These are phyloP conservation scores for Penicillium waksmanii DNA, from an alignment of 495 filamentous ascomycete genomes.

Conservation along the genomic window DNA sequence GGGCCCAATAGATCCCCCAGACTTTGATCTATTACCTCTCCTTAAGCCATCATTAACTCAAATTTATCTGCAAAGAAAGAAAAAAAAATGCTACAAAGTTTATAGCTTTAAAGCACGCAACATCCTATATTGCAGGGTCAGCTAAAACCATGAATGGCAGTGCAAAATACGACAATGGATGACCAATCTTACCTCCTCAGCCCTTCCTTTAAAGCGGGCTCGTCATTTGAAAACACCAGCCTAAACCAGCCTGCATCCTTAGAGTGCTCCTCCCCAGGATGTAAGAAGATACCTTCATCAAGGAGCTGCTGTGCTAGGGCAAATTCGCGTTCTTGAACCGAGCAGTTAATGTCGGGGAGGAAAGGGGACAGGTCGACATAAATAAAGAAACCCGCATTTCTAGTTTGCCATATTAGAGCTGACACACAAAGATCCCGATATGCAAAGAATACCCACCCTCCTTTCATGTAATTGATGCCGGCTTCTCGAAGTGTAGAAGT, in stretches of 20 bases:
- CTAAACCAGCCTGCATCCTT: constrained; percentile 53
- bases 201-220: constrained; percentile 35
- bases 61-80: too few relatives aligned
- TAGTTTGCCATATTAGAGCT: constrained; percentile 8
- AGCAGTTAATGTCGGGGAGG: constrained; percentile 12
- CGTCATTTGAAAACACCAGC: constrained; percentile 46
- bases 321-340: constrained; percentile 31
- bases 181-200: constrained; percentile 33
- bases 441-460: constrained; percentile 24
- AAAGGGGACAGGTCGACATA: constrained; percentile 52
- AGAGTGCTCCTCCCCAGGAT: constrained; percentile 43
- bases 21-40: too few relatives aligned
- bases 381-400: constrained; percentile 57
- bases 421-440: background rate
- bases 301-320: constrained; percentile 41
- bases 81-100: too few relatives aligned
- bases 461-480: constrained; percentile 38
- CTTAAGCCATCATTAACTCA: too few relatives aligned
- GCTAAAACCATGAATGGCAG: background rate
- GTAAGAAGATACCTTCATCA: constrained; percentile 48
- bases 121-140: background rate
- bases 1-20: too few relatives aligned
- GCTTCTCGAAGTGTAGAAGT: constrained; percentile 31
- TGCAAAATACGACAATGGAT: background rate
- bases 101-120: background rate